A percentile compares a stretch with the other conserved stretches of the same genome.
Conservation (phyloP, 2,329 filamentous ascomycete species). For the Myriosclerotinia curreyana region DNA sequence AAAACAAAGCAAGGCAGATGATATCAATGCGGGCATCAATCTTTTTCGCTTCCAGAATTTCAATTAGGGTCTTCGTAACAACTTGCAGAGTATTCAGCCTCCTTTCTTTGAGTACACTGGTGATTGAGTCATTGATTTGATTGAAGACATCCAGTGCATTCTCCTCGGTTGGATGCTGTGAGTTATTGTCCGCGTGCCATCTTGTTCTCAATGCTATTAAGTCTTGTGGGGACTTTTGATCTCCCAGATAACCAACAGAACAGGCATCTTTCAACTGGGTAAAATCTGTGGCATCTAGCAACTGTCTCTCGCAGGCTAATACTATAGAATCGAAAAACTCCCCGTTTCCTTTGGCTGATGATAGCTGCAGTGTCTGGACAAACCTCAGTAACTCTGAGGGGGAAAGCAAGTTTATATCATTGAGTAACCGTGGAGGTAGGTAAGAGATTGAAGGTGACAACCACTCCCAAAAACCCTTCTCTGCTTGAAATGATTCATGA, state of each 20-base stretch:
- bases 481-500: slow-evolving; percentile 40
- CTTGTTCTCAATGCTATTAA: slow-evolving; percentile 43
- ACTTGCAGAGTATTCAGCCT: slow-evolving; percentile 11
- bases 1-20: slow-evolving; percentile 56
- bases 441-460: slow-evolving; percentile 33
- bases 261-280: slow-evolving; percentile 43
- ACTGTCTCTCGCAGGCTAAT: slow-evolving; percentile 17
- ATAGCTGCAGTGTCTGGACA: slow-evolving; percentile 16
- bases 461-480: slow-evolving; percentile 42
- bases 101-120: slow-evolving; percentile 27
- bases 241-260: slow-evolving; percentile 43
- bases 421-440: slow-evolving; percentile 41
- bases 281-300: slow-evolving; percentile 27
- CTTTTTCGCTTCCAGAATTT: slow-evolving; percentile 9
- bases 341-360: neutral
- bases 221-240: slow-evolving; percentile 40
- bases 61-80: slow-evolving; percentile 12
- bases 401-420: slow-evolving; percentile 45
- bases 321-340: slow-evolving; percentile 7
- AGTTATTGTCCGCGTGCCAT: slow-evolving; percentile 45
- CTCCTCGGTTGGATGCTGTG: slow-evolving; percentile 39
- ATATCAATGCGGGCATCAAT: slow-evolving; percentile 52
- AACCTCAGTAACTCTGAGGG: slow-evolving; percentile 32
- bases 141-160: slow-evolving; percentile 42
- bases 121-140: slow-evolving; percentile 37